Evolutionary conservation across 2,329 filamentous ascomycete genomes (phyloP), one percentile per base, ranked within the genome.

Genomic region (Aspergillus sclerotialis): DNA sequence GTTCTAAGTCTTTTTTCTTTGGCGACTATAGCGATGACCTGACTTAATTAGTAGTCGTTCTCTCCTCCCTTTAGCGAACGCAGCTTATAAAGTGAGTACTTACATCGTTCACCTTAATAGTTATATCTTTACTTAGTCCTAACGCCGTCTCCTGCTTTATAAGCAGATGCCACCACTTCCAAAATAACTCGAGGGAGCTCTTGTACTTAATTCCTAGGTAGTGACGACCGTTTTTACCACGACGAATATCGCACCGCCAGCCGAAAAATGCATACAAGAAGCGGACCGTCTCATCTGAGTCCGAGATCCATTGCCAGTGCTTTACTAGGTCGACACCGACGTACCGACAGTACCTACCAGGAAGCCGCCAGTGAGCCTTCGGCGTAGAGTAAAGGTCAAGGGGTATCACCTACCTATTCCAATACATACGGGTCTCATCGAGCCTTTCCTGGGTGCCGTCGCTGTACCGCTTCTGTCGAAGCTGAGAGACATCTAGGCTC

Each of bases 401-500:
- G 31, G 28, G 10, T 5, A 31, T 30, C 28, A 32, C 38, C 39
- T 27, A 57, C 45, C 37, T 30, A 12, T 57, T 32, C 45, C 34
- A 58, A 30, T 48, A 48, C 28, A 43, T 35, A 11, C 26, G 12
- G 12, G 41, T 50, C 33, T 56, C n/a, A 31, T 58, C 44, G 11
- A 58, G 38, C 14, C 37, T 52, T 21, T 44, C 26, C 42, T 58
- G 28, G 7, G 40, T 56, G 14, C 29, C 47, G 0, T n/a, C 30
- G 32, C 48, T 55, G 23, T 57, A 57, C 11, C 34, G 34, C 39
- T 53, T 53, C 36, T 57, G 31, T 44, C 38, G 18, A 24, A 56
- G 50, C 37, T 47, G 25, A 4, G 44, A 51, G 16, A 55, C 18
- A 45, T 57, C 31, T 2, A 55, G 39, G 27, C 21, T 40, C 39